Evolutionary conservation across 1,284 basidiomycete genomes (phyloP), one percentile per base, ranked within the genome.

Genomic region (Heterobasidion irregulare): DNA sequence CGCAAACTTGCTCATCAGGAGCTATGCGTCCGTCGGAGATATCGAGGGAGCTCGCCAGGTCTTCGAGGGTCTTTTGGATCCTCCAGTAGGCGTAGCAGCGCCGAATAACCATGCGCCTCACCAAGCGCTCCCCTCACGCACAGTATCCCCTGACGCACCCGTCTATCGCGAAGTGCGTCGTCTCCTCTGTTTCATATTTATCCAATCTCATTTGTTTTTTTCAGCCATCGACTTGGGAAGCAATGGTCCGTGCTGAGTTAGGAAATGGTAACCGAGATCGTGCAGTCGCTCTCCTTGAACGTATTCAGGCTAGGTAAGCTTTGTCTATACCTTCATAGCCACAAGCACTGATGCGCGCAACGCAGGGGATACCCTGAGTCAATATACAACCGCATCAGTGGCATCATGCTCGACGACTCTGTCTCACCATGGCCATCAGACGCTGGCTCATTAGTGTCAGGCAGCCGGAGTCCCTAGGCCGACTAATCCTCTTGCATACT

Each of bases 191-290:
- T 47, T 48, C 10, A 15, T 36, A 36, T 49, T 56, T 34, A 52
- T 18, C 47, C n/a, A 41, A 54, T 53, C 52, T 59, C 50, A 56
- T 43, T 15, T 53, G 50, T 49, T 45, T 58, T 58, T 44, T 59
- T 2, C 62, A 91, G 84, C 87, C 90, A 15, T 92, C 89, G 46
- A 92, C 92, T 0, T 94, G 91, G 86, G 94, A 97, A 68, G 84
- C 84, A 6, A 99, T 99, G 94, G 87, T 99, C 60, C 83, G 92
- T 18, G 92, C 92, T 3, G 97, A 99, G 69, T 75, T 98, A 8
- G 82, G 82, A 15, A 81, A 79, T 52, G 92, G 93, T 8, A 79
- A 93, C 61, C 79, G 81, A 15, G 81, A 84, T 45, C 74, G 77
- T 12, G 95, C 94, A 0, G 59, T 80, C n/a, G 78, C 75, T 1